Base-by-base conservation (phyloP, 345 rosid genomes). In the Erucastrum elatum region DNA sequence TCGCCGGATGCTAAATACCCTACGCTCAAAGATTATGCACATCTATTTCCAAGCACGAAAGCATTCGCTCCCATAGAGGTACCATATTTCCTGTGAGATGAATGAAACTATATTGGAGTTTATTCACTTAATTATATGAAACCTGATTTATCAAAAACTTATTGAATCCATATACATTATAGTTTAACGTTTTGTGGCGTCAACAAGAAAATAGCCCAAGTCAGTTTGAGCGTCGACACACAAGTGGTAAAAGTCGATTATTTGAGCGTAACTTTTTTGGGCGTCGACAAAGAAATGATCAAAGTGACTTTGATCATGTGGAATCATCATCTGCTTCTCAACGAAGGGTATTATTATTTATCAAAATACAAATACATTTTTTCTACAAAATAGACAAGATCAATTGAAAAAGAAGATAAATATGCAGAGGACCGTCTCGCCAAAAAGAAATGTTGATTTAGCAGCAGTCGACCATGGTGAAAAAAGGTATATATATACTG, bases 281-380 rank as follows among this genome's bases (percentile, higher is more conserved):
- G 39, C 29, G 58, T 71, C 35, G 37, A 26, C 27, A 25, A 27
- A 37, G 56, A 71, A 71, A 12, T 39, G 0, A 37, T 4, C 37
- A 15, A 39, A 71, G 8, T 39, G 37, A 7, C 2, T 26, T 7
- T 4, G 67, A 37, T 0, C 29, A 2, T 46, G 61, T 30, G 25
- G 77, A 63, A 73, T 63, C 76, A 46, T 46, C 72, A 68, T 46
- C 26, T 68, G 31, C 53, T 70, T 12, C 49, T 10, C 67, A 39
- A 59, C 56, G n/a, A 39, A 37, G 53, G 49, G 74, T 59, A 26
- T 59, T 68, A 75, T 34, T 12, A 44, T 11, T 53, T 56, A 2
- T 39, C 34, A 11, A 34, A 25, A 35, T 12, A 17, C 13, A 58
- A 16, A 71, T 61, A 72, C 10, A 37, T 59, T 12, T 34, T 10